Base-by-base conservation (phyloP, 2,329 filamentous ascomycete species). In the Cladobotryum protrusum region DNA sequence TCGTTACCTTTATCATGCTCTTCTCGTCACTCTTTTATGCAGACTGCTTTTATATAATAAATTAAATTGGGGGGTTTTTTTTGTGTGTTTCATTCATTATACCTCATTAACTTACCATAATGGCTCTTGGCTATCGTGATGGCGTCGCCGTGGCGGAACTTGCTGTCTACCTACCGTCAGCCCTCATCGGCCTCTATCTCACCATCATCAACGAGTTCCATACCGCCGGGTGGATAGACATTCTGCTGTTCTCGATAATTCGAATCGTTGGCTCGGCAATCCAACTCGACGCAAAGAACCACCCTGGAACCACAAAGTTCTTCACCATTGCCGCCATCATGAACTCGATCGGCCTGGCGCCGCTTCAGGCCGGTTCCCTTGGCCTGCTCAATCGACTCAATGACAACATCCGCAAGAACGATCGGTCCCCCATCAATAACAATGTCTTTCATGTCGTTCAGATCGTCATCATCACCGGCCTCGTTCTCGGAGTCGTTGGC, bases 181-280 rank as follows among this genome's bases (percentile, higher is more conserved):
- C 44, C 2, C 12, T 46, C 2, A 39, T 39, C 39, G 34, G 34
- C 13, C 36, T 46, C 39, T 39, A 46, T 15, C 34, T 39, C 8
- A 46, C 44, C 34, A 6, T 46, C 9, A 17, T 24, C 34, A 46
- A 46, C 32, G 34, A 46, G 34, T 39, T 46, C n/a, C 44, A 46
- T 46, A 46, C 34, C 18, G 29, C 44, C 9, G 44, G 44, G n/a
- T 39, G 18, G 34, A 14, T 46, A 14, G 34, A 39, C 34, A 29
- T 46, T 37, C 18, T 37, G 29, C 24, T 39, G 14, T 46, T 46
- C 24, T 46, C 44, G 11, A 15, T 20, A 3, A 46, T 46, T 4
- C 34, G 34, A 17, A 46, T 39, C 11, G 44, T 46, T 12, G 34
- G 44, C 18, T 46, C 44, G 24, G 44, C 34, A 0, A 46, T 46